Evolutionary conservation across 1,139 yeast species (phyloP).

Genomic region (Groenewaldozyma sp.): DNA sequence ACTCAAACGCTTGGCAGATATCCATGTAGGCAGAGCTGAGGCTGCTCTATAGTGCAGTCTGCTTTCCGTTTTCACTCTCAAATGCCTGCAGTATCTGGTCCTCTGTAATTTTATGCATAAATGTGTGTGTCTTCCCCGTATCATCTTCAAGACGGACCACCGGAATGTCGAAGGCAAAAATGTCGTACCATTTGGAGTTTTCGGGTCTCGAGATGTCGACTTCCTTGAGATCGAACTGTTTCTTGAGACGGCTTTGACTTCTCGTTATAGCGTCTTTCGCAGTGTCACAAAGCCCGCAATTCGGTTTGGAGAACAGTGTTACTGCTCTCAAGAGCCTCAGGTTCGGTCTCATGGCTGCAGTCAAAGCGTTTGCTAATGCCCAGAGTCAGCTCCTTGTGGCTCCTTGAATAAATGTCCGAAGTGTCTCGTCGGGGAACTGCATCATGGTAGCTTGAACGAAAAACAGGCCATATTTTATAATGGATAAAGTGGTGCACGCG

Average conservation of each 20-base stretch:
- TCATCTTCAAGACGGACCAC: constrained; percentile 54
- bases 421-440: too few relatives aligned
- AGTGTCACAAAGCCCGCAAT: constrained; percentile 69
- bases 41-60: too few relatives aligned
- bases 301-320: constrained; percentile 67
- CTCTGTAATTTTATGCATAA: constrained; percentile 67
- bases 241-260: constrained; percentile 24
- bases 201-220: constrained; percentile 64
- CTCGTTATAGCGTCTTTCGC: constrained; percentile 47
- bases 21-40: too few relatives aligned
- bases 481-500: too few relatives aligned
- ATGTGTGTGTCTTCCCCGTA: constrained; percentile 43
- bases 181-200: constrained; percentile 68
- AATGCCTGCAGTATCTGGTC: constrained; percentile 37
- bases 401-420: too few relatives aligned
- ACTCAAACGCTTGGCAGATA: too few relatives aligned
- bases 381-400: too few relatives aligned
- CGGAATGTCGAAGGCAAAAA: constrained; percentile 84
- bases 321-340: constrained; percentile 20
- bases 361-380: too few relatives aligned
- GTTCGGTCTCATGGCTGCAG: constrained; percentile 6
- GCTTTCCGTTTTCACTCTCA: neutral
- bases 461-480: too few relatives aligned
- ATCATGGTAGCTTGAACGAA: too few relatives aligned
- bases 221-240: constrained; percentile 32